Evolutionary conservation across 805 yeast species (phyloP).

Genomic region (Pichia eremophila): DNA sequence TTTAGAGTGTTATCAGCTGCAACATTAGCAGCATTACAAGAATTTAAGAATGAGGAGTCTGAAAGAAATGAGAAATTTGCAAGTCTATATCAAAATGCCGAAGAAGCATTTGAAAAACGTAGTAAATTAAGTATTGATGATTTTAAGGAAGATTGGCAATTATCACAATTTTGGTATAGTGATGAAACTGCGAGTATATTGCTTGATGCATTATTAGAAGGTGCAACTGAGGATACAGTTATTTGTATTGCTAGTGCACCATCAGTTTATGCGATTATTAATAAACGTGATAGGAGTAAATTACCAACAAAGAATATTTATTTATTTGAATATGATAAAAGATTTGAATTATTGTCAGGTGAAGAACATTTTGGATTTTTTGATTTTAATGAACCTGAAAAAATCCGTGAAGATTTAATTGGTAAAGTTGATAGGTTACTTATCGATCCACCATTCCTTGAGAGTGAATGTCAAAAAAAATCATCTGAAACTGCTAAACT

Average conservation of each 20-base stretch:
- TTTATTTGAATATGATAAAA: constrained; percentile 66
- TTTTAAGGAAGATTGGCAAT: constrained; percentile 88
- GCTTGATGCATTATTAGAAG: constrained; percentile 66
- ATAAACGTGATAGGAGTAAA: constrained; percentile 37
- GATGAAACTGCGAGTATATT: constrained; percentile 62
- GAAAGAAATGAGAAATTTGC: constrained; percentile 48
- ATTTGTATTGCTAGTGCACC: constrained; percentile 83
- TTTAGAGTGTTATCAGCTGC: constrained; percentile 35
- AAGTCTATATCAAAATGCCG: constrained; percentile 46
- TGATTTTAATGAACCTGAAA: constrained; percentile 65
- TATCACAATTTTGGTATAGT: constrained; percentile 86
- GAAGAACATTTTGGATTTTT: constrained; percentile 56
- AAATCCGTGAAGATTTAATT: constrained; percentile 45
- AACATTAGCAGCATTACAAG: constrained; percentile 48
- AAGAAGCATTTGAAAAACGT: constrained; percentile 38
- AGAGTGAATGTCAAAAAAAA: constrained; percentile 71
- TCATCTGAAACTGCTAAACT: constrained; percentile 56
- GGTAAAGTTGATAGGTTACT: constrained; percentile 62
- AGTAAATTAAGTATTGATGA: constrained; percentile 41
- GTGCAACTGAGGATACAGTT: constrained; percentile 63
- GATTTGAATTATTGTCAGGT: constrained; percentile 71
- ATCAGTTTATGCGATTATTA: constrained; percentile 79
- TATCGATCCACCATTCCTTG: constrained; percentile 84
- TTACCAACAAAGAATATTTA: constrained; percentile 65
- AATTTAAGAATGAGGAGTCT: constrained; percentile 58